These are phyloP conservation scores for Rhizopogon vinicolor DNA, from an alignment of 768 basidiomycete genomes.

Conservation along the genomic window DNA sequence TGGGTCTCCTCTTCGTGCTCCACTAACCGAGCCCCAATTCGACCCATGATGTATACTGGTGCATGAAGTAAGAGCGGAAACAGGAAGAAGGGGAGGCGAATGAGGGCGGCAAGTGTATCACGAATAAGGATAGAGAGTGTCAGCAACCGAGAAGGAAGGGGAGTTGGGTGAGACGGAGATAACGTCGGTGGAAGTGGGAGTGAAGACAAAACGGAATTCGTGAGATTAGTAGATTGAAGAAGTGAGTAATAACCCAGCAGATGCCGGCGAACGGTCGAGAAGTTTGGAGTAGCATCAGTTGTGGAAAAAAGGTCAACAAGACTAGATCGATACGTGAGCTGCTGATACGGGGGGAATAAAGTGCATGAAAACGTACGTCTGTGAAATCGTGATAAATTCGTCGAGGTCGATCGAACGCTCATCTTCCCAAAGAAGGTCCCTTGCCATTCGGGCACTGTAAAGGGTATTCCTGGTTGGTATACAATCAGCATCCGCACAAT, in stretches of 20 bases:
- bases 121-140: constrained; percentile 76
- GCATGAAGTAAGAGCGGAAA: constrained; percentile 79
- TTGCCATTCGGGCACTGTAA: constrained; percentile 86
- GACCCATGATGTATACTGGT: constrained; percentile 82
- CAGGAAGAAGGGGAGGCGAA: constrained; percentile 85
- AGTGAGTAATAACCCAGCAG: constrained; percentile 89
- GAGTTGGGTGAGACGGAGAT: constrained; percentile 69
- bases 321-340: constrained; percentile 36
- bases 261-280: constrained; percentile 56
- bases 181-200: constrained; percentile 81
- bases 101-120: constrained; percentile 65
- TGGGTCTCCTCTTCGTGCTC: constrained; percentile 91
- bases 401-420: constrained; percentile 73
- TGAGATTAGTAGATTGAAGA: constrained; percentile 74
- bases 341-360: constrained; percentile 4
- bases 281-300: constrained; percentile 53
- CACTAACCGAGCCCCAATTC: constrained; percentile 66
- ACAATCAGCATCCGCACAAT: constrained; percentile 13
- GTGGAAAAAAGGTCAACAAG: constrained; percentile 86
- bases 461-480: constrained; percentile 71
- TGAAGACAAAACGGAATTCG: constrained; percentile 79
- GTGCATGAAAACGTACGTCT: constrained; percentile 63
- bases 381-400: constrained; percentile 80
- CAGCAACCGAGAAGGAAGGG: constrained; percentile 75
- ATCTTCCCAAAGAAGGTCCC: constrained; percentile 88